Base-by-base conservation (phyloP, 2,329 filamentous ascomycete species). In the Pestalotiopsis sp. region DNA sequence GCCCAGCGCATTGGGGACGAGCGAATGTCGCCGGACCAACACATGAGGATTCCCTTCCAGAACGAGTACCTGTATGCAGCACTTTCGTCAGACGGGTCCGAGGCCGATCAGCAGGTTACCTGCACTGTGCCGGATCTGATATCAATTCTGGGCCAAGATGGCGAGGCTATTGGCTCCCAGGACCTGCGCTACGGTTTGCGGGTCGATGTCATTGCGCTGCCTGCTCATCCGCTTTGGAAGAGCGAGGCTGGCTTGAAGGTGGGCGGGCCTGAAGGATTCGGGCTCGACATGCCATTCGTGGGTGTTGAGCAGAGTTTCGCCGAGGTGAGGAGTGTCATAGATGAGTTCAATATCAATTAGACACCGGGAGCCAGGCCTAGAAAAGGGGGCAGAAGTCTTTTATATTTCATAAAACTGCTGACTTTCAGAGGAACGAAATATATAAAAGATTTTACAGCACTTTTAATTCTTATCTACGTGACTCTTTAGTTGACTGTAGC, bases 191-290 rank as follows among this genome's bases (percentile, higher is more conserved):
- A 64, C 39, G 62, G 62, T 2, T 13, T 64, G 25, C 62, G 41
- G 6, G 62, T 64, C 12, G 27, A 55, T 23, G 41, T 64, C 7
- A 64, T 64, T 13, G 62, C 39, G 6, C 11, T 64, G 2, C 62
- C 62, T n/a, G 39, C 62, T n/a, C 62, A 64, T 39, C 62, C 38
- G 41, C 62, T 64, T 9, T 64, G 62, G 62, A 64, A 64, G 41
- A 64, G 20, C 39, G 62, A 45, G 62, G 62, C 23, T n/a, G 45
- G 45, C 45, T 52, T 52, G 17, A 52, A 52, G 45, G 45, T 52
- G 5, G 45, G 45, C 17, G 62, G 62, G 2, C 62, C 62, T 17
- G 39, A 64, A 39, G 62, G 62, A 3, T 31, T 64, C 12, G 62
- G 62, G 2, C 41, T 64, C 4, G 41, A 39, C 5, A 64, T 64